Conservation (phyloP, 2,329 filamentous ascomycete genomes). For the Fusarium pininemorale region DNA sequence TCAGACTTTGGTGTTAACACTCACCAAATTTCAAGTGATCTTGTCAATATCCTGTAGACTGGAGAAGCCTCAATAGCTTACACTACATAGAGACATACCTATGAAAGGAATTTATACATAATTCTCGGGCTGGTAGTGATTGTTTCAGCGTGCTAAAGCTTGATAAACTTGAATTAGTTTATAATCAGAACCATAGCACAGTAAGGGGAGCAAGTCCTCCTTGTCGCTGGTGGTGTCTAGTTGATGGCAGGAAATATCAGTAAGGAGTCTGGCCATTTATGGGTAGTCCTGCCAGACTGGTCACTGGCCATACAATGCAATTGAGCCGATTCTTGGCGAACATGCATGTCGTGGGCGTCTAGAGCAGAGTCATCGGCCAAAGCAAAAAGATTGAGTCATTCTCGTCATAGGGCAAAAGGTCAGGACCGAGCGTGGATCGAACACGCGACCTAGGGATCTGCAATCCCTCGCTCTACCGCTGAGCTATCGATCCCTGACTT, state of each 20-base stretch:
- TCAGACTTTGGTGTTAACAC: constrained; percentile 51
- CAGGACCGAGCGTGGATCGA: constrained; percentile 38
- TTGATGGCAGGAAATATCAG: too few species aligned
- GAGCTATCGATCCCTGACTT: constrained; percentile 30
- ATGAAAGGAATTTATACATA: background rate
- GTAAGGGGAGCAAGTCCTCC: background rate
- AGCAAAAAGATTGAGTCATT: background rate
- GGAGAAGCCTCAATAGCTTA: background rate
- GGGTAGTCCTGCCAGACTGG: too few species aligned
- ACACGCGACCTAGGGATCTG: constrained; percentile 37
- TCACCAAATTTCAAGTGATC: constrained; percentile 45
- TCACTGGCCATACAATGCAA: accelerated
- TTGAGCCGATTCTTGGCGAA: background rate
- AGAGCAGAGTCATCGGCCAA: background rate
- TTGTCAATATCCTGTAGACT: constrained; percentile 49
- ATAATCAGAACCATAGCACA: background rate
- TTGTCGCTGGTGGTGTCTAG: background rate
- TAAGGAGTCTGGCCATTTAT: background rate
- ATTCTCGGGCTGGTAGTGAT: background rate
- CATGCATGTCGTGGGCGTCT: too few species aligned
- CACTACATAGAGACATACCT: background rate
- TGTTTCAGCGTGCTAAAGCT: background rate
- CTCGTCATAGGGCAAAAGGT: background rate
- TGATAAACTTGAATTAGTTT: background rate
- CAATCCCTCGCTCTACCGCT: constrained; percentile 38